A percentile compares a stretch with the other conserved stretches of the same genome.
phyloP scores from a whole-genome alignment of 441 rosid species.

The Jatropha multifida region DNA sequence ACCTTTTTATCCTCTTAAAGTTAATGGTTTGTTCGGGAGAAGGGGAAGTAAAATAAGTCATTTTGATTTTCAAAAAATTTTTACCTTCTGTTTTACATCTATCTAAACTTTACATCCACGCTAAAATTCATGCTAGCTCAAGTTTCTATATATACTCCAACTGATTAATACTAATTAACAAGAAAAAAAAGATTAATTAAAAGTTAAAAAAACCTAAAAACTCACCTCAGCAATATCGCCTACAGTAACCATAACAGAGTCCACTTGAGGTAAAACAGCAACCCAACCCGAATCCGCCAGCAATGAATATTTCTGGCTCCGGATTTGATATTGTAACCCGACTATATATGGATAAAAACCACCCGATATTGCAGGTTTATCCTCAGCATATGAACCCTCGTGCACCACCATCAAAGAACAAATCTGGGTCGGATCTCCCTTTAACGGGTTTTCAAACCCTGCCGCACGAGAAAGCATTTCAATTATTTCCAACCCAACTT shows the following conservation, averaged over 20 bases:
- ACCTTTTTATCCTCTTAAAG: too few relatives aligned
- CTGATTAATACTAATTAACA: too few relatives aligned
- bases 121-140: too few relatives aligned
- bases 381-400: constrained; percentile 22
- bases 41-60: too few relatives aligned
- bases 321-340: constrained; percentile 64
- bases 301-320: constrained; percentile 42
- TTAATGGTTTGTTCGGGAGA: too few relatives aligned
- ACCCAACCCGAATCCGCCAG: constrained; percentile 58
- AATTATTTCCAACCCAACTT: constrained; percentile 49
- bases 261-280: constrained; percentile 47
- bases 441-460: constrained; percentile 56
- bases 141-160: too few relatives aligned
- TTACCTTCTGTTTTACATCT: too few relatives aligned
- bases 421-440: constrained; percentile 45
- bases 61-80: too few relatives aligned
- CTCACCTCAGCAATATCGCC: constrained; percentile 80
- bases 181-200: background rate
- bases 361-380: constrained; percentile 39
- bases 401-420: constrained; percentile 56
- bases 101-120: too few relatives aligned
- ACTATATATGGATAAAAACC: constrained; percentile 71
- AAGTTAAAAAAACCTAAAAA: background rate
- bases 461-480: constrained; percentile 38
- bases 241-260: constrained; percentile 57